These are phyloP conservation scores for Dictyostelium discoideum DNA, from an alignment of 78 protist genomes.

Conservation along the genomic window DNA sequence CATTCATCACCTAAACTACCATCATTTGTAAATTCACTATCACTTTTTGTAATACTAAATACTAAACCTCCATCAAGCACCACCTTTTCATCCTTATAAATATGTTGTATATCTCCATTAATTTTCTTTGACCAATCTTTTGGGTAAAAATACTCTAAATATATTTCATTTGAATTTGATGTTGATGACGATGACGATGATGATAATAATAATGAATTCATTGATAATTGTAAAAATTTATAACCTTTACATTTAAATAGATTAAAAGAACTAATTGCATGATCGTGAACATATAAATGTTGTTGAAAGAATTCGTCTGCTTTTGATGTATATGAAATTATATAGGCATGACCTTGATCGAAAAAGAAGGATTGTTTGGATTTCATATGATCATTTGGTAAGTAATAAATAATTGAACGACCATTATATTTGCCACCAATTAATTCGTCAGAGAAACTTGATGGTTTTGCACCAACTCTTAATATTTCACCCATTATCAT, in stretches of 20 bases:
- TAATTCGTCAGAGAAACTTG: background rate
- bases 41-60: background rate
- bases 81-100: background rate
- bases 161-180: background rate
- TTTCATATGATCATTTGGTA: constrained; percentile 8
- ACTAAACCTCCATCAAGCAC: background rate
- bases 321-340: background rate
- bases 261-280: constrained; percentile 2
- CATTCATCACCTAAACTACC: background rate
- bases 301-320: background rate
- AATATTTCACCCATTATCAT: background rate
- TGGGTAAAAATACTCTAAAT: background rate
- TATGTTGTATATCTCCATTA: background rate
- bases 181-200: background rate
- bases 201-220: background rate
- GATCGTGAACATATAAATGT: background rate
- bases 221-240: constrained; percentile 1
- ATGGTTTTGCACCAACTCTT: constrained; percentile 6
- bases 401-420: background rate
- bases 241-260: background rate
- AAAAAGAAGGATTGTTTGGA: background rate
- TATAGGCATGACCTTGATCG: background rate
- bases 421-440: background rate
- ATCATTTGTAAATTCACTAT: background rate
- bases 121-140: background rate